Evolutionary conservation across 306 rosid genomes (phyloP).

Genomic region (Corylus americana): DNA sequence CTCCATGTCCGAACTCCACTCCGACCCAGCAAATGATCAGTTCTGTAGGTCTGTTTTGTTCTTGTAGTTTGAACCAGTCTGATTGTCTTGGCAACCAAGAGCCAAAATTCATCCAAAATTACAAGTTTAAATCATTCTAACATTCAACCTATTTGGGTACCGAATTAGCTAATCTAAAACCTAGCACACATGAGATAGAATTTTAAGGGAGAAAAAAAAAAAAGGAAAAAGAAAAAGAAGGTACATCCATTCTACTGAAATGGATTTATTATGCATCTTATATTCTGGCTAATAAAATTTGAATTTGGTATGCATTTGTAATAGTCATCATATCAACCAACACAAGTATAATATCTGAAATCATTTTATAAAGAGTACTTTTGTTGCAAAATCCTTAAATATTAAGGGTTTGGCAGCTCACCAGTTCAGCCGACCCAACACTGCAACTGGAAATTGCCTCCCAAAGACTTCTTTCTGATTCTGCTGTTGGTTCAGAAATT

Average conservation of each 20-base stretch:
- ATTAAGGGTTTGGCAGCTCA: conserved; percentile 47
- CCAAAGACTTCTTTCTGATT: conserved; percentile 36
- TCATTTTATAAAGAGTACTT: not conserved
- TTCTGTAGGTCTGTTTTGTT: too few relatives aligned
- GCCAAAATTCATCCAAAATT: too few relatives aligned
- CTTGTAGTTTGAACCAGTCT: not conserved
- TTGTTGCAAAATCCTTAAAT: conserved; percentile 23
- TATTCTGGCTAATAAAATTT: not conserved
- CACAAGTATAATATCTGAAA: not conserved
- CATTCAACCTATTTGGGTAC: too few relatives aligned
- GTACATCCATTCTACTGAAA: not conserved
- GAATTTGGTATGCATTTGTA: not conserved
- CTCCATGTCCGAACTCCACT: too few relatives aligned
- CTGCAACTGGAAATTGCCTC: conserved; percentile 35
- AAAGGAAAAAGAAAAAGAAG: too few relatives aligned
- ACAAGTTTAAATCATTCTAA: too few relatives aligned
- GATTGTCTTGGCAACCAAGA: too few relatives aligned
- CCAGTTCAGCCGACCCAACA: conserved; percentile 41
- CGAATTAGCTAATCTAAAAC: too few relatives aligned
- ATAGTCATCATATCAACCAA: not conserved
- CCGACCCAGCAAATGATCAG: too few relatives aligned
- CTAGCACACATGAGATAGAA: too few relatives aligned
- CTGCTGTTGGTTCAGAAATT: conserved; percentile 24
- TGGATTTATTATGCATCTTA: not conserved
- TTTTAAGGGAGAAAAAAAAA: too few relatives aligned